phyloP scores from a whole-genome alignment of 2,329 filamentous ascomycete species.

The Zarea fungicola region DNA sequence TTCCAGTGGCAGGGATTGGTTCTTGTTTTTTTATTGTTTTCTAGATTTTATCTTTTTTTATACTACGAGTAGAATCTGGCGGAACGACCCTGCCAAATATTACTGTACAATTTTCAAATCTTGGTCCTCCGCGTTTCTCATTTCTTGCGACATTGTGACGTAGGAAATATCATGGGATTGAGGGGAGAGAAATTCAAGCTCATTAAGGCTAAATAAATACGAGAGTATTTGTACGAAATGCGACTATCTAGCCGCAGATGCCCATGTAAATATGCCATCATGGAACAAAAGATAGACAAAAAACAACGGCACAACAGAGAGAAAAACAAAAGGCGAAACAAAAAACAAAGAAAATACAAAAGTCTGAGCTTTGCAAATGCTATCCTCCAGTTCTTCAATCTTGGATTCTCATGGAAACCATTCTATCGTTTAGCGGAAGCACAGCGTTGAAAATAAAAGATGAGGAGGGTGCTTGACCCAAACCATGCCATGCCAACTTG shows the following conservation, averaged over 20 bases:
- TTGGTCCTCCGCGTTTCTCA: neutral
- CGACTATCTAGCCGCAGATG: too few species aligned
- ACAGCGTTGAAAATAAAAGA: neutral
- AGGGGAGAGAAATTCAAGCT: neutral
- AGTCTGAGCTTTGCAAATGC: too few species aligned
- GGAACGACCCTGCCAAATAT: neutral
- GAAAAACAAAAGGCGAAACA: neutral
- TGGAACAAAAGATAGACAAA: neutral
- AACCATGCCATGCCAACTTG: too few species aligned
- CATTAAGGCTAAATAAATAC: neutral
- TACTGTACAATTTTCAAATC: neutral
- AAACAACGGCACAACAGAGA: neutral
- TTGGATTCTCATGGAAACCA: too few species aligned
- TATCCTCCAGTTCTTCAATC: too few species aligned
- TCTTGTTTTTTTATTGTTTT: neutral
- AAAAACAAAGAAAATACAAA: neutral
- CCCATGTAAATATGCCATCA: too few species aligned
- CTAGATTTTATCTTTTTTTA: neutral
- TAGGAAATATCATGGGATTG: neutral
- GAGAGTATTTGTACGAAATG: neutral
- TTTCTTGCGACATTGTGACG: neutral
- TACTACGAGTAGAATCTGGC: neutral
- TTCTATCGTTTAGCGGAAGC: conserved; percentile 7
- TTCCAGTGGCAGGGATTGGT: conserved; percentile 6
- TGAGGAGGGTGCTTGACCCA: too few species aligned